A percentile compares a stretch with the other conserved stretches of the same genome.
Conservation (phyloP, 2,329 filamentous ascomycete species). For the Penicillium rolfsii region DNA sequence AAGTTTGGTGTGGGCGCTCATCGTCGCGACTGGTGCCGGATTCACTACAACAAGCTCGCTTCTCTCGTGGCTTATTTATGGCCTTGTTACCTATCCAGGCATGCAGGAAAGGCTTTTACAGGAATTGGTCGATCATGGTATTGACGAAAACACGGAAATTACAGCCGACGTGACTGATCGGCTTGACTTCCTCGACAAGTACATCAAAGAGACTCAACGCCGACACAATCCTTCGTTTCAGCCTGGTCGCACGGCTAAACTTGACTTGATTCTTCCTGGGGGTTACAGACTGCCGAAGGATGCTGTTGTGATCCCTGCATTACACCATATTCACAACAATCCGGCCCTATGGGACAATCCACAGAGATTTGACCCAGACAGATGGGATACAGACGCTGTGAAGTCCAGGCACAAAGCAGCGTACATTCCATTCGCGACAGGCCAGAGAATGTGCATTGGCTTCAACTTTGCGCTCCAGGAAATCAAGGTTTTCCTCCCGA, state of each 20-base stretch:
- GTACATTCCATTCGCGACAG: conserved; percentile 63
- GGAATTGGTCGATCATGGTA: conserved; percentile 58
- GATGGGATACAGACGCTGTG: conserved; percentile 58
- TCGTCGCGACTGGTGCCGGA: conserved; percentile 61
- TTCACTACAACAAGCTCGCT: conserved; percentile 65
- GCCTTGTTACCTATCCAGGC: conserved; percentile 57
- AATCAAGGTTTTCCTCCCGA: conserved; percentile 59
- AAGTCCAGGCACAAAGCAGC: conserved; percentile 56
- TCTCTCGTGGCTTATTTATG: conserved; percentile 62
- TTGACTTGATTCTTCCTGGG: conserved; percentile 62
- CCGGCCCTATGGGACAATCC: conserved; percentile 62
- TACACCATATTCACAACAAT: conserved; percentile 56
- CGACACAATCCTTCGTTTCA: conserved; percentile 66
- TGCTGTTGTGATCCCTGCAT: conserved; percentile 57
- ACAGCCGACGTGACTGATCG: conserved; percentile 54
- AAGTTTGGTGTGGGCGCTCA: conserved; percentile 47
- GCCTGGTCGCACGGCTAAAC: conserved; percentile 60
- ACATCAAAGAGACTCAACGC: conserved; percentile 65
- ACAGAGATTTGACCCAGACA: conserved; percentile 60
- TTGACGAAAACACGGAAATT: conserved; percentile 49
- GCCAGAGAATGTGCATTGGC: conserved; percentile 63
- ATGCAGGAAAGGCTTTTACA: conserved; percentile 62
- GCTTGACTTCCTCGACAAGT: conserved; percentile 50
- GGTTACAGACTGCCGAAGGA: conserved; percentile 61
- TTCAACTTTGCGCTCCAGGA: conserved; percentile 68